Evolutionary conservation across 176 grass and related monocot species (phyloP), one percentile per base, ranked within the genome.

Genomic region (Oryza officinalis): DNA sequence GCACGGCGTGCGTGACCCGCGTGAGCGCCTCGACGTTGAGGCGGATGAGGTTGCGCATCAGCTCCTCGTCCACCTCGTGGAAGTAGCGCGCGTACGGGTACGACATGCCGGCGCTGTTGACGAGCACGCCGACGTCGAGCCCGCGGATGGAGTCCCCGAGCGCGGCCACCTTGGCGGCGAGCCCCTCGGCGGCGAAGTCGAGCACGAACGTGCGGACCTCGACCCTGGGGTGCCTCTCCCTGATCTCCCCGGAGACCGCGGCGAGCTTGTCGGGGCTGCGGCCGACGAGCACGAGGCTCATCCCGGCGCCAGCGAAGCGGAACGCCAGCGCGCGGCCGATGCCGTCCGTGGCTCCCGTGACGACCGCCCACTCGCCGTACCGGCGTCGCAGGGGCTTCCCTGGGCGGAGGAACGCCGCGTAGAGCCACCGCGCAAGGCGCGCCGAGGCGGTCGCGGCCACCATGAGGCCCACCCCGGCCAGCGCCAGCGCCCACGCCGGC

Each of bases 331-430:
- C 89, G 72, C 78, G 83, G 26, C 91, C 91, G 75, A 97, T 97
- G 49, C 94, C 94, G 77, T 92, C 89, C 35, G 91, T 93, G 74
- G 94, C 84, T 27, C 94, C 94, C 26, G 94, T 97, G 30, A 97
- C 94, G 32, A 93, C 83, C 30, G 94, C 94, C 94, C 94, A 97
- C 2, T 76, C 18, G 9, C 91, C 94, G 77, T 97, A 97, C 0
- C 84, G 80, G 14, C 52, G 35, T 20, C 80, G 94, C 67, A 97
- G 87, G 18, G 88, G 85, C 83, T 76, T 88, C 18, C 35, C 82
- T 0, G 94, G 89, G 35, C 94, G 94, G 84, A 97, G 94, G 86
- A 94, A 86, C 15, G 83, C 80, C 57, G 80, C 85, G 79, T 90
- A 92, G 35, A 92, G 40, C 89, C 89, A 92, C 17, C 40, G 57